Conservation (phyloP, 805 yeast genomes). For the Vanderwaltozyma polyspora region DNA sequence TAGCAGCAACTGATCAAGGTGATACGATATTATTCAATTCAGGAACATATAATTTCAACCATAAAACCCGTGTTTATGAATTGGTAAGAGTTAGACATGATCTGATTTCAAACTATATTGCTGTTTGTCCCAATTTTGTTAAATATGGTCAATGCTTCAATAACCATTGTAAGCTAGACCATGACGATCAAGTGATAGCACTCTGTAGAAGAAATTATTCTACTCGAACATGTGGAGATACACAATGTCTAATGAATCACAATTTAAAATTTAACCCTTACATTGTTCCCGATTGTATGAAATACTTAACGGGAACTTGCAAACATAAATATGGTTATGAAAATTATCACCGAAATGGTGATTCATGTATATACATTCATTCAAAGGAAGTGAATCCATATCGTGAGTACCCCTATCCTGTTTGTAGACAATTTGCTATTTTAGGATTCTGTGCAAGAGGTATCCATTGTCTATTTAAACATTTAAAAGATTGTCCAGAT, state of each 20-base stretch:
- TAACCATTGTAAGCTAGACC: constrained; percentile 4
- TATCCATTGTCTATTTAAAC: constrained; percentile 5
- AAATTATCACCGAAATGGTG: background rate
- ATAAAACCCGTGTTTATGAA: too few species aligned
- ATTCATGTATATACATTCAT: constrained; percentile 4
- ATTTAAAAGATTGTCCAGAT: constrained; percentile 6
- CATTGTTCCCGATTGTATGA: constrained; percentile 3
- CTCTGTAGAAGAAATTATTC: constrained; percentile 2
- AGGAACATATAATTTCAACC: too few species aligned
- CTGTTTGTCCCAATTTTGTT: constrained; percentile 4
- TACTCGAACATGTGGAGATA: constrained; percentile 2
- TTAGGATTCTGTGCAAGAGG: constrained; percentile 7
- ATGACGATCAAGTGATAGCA: constrained; percentile 5
- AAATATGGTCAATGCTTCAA: constrained; percentile 5
- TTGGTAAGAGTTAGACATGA: too few species aligned
- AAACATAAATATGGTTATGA: background rate
- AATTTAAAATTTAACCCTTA: constrained; percentile 1
- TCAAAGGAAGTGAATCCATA: too few species aligned
- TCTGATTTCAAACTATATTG: too few species aligned
- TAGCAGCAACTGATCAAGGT: too few species aligned
- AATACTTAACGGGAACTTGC: constrained; percentile 1
- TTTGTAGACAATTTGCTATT: constrained; percentile 7
- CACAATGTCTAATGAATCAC: constrained; percentile 5
- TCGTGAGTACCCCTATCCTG: constrained; percentile 2
- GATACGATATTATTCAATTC: too few species aligned